Evolutionary conservation across 1,139 yeast species (phyloP).

Genomic region (Nakaseomyces sp.): DNA sequence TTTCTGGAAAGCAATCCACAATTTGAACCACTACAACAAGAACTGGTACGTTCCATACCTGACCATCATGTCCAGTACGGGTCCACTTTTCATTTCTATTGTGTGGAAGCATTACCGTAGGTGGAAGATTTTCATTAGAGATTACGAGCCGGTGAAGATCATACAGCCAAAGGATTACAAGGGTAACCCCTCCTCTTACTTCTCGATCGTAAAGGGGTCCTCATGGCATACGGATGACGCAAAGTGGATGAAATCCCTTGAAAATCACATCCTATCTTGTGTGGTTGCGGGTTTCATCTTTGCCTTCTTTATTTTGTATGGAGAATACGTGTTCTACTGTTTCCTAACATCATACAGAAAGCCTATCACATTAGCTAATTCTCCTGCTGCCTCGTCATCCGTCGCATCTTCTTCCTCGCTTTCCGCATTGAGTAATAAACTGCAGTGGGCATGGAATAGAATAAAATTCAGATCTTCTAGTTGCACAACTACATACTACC

Average conservation of each 20-base stretch:
- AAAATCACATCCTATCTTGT: conserved; percentile 60
- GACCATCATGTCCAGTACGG: conserved; percentile 90
- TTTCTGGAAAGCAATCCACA: conserved; percentile 60
- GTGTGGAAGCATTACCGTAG: conserved; percentile 83
- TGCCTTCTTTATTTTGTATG: conserved; percentile 46
- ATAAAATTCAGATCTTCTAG: conserved; percentile 4
- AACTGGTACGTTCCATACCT: conserved; percentile 80
- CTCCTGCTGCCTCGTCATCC: background rate
- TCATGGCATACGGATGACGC: conserved; percentile 91
- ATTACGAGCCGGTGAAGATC: conserved; percentile 53
- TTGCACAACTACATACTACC: conserved; percentile 5
- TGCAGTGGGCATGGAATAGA: conserved; percentile 4
- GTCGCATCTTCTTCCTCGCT: background rate
- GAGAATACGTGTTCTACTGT: conserved; percentile 55
- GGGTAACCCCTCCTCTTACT: conserved; percentile 49
- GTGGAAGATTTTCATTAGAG: conserved; percentile 51
- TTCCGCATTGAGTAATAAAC: background rate
- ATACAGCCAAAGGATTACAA: conserved; percentile 67
- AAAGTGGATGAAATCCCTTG: conserved; percentile 58
- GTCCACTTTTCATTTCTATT: conserved; percentile 79
- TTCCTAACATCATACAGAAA: conserved; percentile 28
- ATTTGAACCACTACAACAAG: conserved; percentile 51
- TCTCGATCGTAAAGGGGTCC: conserved; percentile 66
- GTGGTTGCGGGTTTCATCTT: conserved; percentile 58
- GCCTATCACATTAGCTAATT: conserved; percentile 2